A percentile compares a stretch with the other conserved stretches of the same genome.
These are phyloP conservation scores for Phellopilus nigrolimitatus DNA, from an alignment of 1,284 basidiomycete genomes.

Conservation along the genomic window DNA sequence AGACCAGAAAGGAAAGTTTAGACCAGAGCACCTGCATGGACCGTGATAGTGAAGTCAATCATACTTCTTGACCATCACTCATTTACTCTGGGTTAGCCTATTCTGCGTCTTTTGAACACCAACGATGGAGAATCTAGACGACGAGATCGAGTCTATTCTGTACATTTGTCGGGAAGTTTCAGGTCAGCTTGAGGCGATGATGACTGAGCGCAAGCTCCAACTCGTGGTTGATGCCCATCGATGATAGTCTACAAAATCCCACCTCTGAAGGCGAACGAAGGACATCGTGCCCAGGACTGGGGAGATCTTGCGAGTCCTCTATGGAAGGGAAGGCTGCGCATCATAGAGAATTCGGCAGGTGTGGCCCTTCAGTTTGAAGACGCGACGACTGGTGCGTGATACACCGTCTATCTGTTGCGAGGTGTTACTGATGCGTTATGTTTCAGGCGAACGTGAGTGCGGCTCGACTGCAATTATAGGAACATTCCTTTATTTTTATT, in stretches of 20 bases:
- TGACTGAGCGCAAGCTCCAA: neutral
- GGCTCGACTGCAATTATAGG: slow-evolving; percentile 14
- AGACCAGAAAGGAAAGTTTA: no score
- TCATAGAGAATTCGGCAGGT: slow-evolving; percentile 66
- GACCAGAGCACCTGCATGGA: no score
- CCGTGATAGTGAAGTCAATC: neutral
- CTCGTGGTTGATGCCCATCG: neutral
- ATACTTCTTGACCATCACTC: slow-evolving; percentile 1
- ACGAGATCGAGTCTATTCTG: slow-evolving; percentile 80
- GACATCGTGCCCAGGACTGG: slow-evolving; percentile 82
- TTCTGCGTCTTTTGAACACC: slow-evolving; percentile 4
- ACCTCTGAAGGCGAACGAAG: slow-evolving; percentile 76
- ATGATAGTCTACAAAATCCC: slow-evolving; percentile 75
- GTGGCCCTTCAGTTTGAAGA: slow-evolving; percentile 73
- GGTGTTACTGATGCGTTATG: neutral
- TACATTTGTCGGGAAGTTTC: slow-evolving; percentile 84
- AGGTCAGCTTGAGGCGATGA: slow-evolving; percentile 41
- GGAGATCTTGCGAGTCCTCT: slow-evolving; percentile 77
- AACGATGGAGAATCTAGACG: slow-evolving; percentile 53
- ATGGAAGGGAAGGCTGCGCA: slow-evolving; percentile 87
- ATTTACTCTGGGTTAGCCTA: no score
- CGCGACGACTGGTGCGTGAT: slow-evolving; percentile 59
- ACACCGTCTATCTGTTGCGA: slow-evolving; percentile 18
- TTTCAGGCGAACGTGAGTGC: slow-evolving; percentile 54
- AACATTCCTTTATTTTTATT: slow-evolving; percentile 14